Evolutionary conservation across 768 basidiomycete species (phyloP).

Genomic region (Chiua virens): DNA sequence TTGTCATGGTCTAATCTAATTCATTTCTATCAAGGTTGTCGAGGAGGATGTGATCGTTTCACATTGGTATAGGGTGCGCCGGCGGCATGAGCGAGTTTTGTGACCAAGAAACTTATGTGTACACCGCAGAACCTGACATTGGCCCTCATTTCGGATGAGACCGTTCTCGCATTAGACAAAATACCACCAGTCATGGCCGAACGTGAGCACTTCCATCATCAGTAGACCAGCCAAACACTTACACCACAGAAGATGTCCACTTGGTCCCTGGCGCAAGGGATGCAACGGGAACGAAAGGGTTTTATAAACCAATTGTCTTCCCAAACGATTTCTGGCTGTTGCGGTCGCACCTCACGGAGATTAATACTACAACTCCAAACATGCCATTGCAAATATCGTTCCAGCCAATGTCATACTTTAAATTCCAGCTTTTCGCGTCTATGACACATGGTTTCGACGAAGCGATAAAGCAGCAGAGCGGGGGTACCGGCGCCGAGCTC

Average conservation of each 20-base stretch:
- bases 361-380: slow-evolving; percentile 78
- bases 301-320: slow-evolving; percentile 87
- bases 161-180: slow-evolving; percentile 49
- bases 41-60: slow-evolving; percentile 66
- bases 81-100: neutral
- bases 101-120: slow-evolving; percentile 3
- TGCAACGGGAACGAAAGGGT: slow-evolving; percentile 60
- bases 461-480: slow-evolving; percentile 74
- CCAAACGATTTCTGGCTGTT: slow-evolving; percentile 96
- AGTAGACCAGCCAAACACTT: slow-evolving; percentile 2
- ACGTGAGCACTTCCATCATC: slow-evolving; percentile 45
- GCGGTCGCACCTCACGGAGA: slow-evolving; percentile 74
- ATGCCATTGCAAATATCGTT: slow-evolving; percentile 83
- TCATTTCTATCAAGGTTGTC: slow-evolving; percentile 18
- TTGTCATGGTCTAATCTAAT: slow-evolving; percentile 11
- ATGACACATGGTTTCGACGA: slow-evolving; percentile 88
- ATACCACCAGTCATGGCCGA: slow-evolving; percentile 61
- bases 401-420: slow-evolving; percentile 82
- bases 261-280: slow-evolving; percentile 62
- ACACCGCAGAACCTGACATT: slow-evolving; percentile 76
- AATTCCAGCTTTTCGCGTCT: slow-evolving; percentile 83
- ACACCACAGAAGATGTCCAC: slow-evolving; percentile 53
- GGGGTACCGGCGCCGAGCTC: slow-evolving; percentile 63
- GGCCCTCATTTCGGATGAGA: slow-evolving; percentile 75
- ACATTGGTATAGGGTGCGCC: slow-evolving; percentile 76